Evolutionary conservation across 1,284 basidiomycete species (phyloP), one percentile per base, ranked within the genome.

Genomic region (Grifola frondosa): DNA sequence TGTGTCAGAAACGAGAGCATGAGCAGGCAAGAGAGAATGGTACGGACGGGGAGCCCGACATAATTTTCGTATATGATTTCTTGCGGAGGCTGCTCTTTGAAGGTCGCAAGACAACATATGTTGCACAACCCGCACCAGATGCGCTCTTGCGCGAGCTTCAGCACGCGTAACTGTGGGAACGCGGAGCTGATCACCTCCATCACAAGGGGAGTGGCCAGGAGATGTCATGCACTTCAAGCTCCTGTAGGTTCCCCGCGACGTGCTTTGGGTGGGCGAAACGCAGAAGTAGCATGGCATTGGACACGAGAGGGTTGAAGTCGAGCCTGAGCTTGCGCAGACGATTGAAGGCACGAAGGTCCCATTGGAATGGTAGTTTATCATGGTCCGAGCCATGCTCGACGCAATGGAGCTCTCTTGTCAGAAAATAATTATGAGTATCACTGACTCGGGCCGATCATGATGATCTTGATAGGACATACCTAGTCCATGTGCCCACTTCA

Each of bases 71-170:
- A 56, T 19, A 38, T 20, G 13, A 56, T 48, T 28, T 47, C 39
- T 11, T 41, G 30, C 1, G 47, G 48, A 6, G 54, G 52, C n/a
- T 37, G 42, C 11, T 49, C 49, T 4, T 40, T 46, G 37, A 56
- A 56, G 3, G 52, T 50, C 15, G 52, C 40, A 7, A 52, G 49
- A 6, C 49, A 30, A 24, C 54, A 56, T 3, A 46, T 56, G 29
- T 56, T 52, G 44, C 54, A 56, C 3, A 53, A 30, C 21, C 42
- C 42, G 31, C 54, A 56, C 54, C 54, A 56, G 1, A 50, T 30
- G 15, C 50, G 38, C 22, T 50, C 49, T 21, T 53, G 52, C 6
- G 42, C 33, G 31, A 56, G 43, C 38, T 46, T 53, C 9, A 56
- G 39, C 23, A 37, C 26, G 12, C 48, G 52, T 4, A 56, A 40